These are phyloP conservation scores for Salvia sclarea DNA, from an alignment of 305 asterid species.

Conservation along the genomic window DNA sequence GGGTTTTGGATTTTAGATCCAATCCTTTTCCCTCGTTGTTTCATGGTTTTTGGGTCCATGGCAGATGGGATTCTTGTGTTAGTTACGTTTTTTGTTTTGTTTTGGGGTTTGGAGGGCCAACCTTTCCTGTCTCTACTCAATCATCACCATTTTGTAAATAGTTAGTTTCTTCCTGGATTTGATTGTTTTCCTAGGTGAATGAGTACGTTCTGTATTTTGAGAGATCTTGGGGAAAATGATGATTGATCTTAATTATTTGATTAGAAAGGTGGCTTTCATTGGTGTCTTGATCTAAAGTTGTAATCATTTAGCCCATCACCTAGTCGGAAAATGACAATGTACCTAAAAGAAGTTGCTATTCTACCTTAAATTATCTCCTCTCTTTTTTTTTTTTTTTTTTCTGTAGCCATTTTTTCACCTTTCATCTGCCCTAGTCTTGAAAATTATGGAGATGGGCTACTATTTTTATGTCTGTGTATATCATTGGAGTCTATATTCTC, in stretches of 20 bases:
- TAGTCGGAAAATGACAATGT: constrained; percentile 26
- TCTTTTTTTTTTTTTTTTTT: neutral
- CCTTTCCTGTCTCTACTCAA: neutral
- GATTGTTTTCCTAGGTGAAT: constrained; percentile 4
- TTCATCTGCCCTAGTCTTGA: constrained; percentile 15
- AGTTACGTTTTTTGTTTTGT: too few relatives aligned
- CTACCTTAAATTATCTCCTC: constrained; percentile 12
- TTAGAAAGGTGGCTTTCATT: constrained; percentile 2
- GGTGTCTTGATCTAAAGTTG: constrained; percentile 11
- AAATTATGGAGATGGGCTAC: neutral
- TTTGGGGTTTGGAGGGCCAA: too few relatives aligned
- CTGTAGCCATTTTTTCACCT: neutral
- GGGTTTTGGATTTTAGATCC: constrained; percentile 38
- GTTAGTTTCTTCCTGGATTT: constrained; percentile 10
- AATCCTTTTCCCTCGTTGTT: neutral
- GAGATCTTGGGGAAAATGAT: constrained; percentile 24
- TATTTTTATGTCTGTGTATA: neutral
- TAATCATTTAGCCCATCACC: constrained; percentile 23
- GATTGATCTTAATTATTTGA: constrained; percentile 21
- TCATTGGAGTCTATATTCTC: neutral
- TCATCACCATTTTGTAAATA: neutral
- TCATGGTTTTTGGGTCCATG: neutral
- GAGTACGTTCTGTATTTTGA: constrained; percentile 1
- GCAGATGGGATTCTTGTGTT: constrained; percentile 10
- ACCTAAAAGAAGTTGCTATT: constrained; percentile 18